Base-by-base conservation (phyloP, 2,329 filamentous ascomycete genomes). In the Cryoendolithus antarcticus region DNA sequence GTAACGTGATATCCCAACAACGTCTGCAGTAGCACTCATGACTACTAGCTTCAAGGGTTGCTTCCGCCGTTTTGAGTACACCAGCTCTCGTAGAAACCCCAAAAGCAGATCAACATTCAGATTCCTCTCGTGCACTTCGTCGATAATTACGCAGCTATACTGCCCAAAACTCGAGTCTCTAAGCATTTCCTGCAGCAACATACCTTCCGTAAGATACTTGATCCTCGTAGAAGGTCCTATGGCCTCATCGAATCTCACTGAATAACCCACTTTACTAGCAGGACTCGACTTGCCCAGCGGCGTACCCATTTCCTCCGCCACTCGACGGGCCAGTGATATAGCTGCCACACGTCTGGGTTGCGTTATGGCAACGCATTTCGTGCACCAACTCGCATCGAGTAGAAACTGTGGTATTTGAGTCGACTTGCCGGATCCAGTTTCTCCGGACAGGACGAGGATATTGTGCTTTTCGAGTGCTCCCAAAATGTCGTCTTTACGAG, bases 21-120 rank as follows among this genome's bases (percentile, higher is more conserved):
- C 78, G 58, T 96, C 85, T 30, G 86, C 85, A 5, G 91, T 98
- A 36, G 91, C 91, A 70, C 88, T 95, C 91, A 98, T 98, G 55
- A 96, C 75, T 28, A 94, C 74, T 3, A 96, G 77, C 59, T 94
- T 96, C 40, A 98, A 65, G 1, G 82, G 79, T 24, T 81, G 65
- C 4, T 82, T 82, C 6, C 80, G 77, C 33, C 73, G 67, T 29
- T 74, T 72, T 39, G 77, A 69, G 2, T 72, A 67, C 1, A 91
- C 64, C 34, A 96, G 74, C 44, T 82, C 80, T 55, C 84, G 84
- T 45, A 98, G 58, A 48, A 98, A 96, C 0, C 91, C 91, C 19
- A 93, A 69, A 6, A 95, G 70, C 19, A 98, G 64, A 63, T 98
- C 91, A 6, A 95, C 89, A 57, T 96, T 93, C 13, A 96, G 75